Evolutionary conservation across 169 alveolate genomes (phyloP).

Genomic region (Blepharisma undulans): DNA sequence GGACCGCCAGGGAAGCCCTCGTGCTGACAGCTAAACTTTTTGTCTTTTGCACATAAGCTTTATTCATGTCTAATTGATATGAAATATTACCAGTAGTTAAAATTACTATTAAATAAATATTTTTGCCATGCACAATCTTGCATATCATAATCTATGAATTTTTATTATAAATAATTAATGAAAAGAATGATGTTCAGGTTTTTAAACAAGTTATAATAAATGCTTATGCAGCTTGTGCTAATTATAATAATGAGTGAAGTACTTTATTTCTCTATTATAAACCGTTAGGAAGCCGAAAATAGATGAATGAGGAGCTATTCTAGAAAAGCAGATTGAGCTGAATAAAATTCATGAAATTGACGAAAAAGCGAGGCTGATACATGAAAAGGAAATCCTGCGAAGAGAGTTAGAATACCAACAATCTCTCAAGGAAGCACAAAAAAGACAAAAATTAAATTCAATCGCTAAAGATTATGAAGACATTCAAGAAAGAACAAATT

Average conservation of each 20-base stretch:
- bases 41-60: background rate
- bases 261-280: background rate
- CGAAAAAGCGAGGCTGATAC: background rate
- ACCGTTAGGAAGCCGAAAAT: background rate
- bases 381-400: background rate
- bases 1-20: constrained; percentile 91
- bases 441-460: background rate
- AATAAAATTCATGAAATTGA: constrained; percentile 2
- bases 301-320: background rate
- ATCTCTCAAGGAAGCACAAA: background rate
- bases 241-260: background rate
- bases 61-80: too few relatives aligned
- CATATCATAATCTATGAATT: too few relatives aligned
- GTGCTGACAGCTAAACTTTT: constrained; percentile 77
- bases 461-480: background rate
- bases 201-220: too few relatives aligned
- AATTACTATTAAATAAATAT: too few relatives aligned
- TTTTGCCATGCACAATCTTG: too few relatives aligned
- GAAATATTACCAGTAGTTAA: too few relatives aligned
- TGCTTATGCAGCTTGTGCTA: too few relatives aligned
- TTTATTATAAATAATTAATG: too few relatives aligned
- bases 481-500: background rate
- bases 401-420: constrained; percentile 2
- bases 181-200: too few relatives aligned
- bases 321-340: background rate